Evolutionary conservation across 257 asterid genomes (phyloP), one percentile per base, ranked within the genome.

Genomic region (Fraxinus excelsior): DNA sequence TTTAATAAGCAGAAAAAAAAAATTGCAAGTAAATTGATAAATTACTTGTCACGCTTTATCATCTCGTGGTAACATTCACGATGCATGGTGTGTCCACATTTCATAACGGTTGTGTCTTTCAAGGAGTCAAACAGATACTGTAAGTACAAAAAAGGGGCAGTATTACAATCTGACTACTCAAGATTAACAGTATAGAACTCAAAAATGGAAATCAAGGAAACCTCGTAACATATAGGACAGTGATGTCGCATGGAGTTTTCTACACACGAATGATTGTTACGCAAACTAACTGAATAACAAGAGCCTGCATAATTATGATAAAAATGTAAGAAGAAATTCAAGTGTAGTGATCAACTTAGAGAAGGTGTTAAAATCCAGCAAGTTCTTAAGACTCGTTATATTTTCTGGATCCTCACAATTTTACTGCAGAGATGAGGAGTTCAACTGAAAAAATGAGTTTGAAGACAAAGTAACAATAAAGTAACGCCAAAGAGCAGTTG

Each of bases 11-110:
- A 28, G 0, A 28, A 1, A 28, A 28, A 28, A 1, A 28, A 28
- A 28, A 28, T 21, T 73, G 70, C 12, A 73, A 79, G 23, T 31
- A 6, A 67, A 23, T 34, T 35, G 49, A 73, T 38, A 67, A 34
- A 40, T 88, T 92, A 95, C 99, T 84, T 95, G 69, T 95, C 97
- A 19, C 89, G 98, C 85, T 88, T 90, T 51, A 93, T 80, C 90
- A 95, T 92, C 93, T 95, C 98, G 3, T 86, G 76, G 86, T 87
- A 90, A 74, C 99, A 93, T 81, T 95, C 99, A 19, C 85, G 67
- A 35, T 95, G 98, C 96, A 95, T 95, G 19, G 98, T 95, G 88
- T 95, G 99, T 74, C 99, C 98, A 80, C 99, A 95, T 86, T 88
- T 95, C 98, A 95, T 90, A 13, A 95, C 97, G 1, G 90, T 86